phyloP scores from a whole-genome alignment of 139 green algal species.

The Tetradesmus lagerheimii region DNA sequence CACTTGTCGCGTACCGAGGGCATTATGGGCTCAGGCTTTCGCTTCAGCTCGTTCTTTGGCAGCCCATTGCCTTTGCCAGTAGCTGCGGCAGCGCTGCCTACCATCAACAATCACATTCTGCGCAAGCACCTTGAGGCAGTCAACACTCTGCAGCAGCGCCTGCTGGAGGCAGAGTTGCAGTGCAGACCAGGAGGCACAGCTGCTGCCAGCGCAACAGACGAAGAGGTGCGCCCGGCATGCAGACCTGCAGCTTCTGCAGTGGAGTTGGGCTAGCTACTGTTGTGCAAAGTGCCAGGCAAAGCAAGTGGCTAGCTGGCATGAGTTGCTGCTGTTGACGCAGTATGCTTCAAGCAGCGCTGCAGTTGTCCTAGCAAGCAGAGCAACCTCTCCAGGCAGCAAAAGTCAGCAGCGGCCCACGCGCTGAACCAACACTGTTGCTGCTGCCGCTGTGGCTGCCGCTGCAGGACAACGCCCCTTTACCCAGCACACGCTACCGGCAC shows the following conservation, averaged over 20 bases:
- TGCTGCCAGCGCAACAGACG: background rate
- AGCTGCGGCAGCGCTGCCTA: background rate
- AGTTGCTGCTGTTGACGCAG: no score
- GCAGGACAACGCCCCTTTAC: background rate
- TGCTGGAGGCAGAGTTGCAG: slow-evolving; percentile 10
- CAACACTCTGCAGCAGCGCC: background rate
- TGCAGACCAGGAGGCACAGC: background rate
- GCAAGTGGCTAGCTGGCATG: no score
- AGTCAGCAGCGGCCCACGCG: background rate
- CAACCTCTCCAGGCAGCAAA: no score
- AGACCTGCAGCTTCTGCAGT: background rate
- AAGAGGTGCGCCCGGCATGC: background rate
- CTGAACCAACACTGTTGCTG: background rate
- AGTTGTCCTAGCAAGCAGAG: background rate
- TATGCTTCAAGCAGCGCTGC: no score
- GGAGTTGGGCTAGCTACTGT: background rate
- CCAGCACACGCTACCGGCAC: background rate
- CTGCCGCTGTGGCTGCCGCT: background rate
- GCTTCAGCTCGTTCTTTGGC: background rate
- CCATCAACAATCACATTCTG: slow-evolving; percentile 21
- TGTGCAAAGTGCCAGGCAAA: no score
- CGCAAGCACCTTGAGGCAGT: background rate
- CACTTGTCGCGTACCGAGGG: background rate
- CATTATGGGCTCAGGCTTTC: background rate
- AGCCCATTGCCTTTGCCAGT: background rate